Base-by-base conservation (phyloP, 257 asterid genomes). In the Fraxinus anomala region DNA sequence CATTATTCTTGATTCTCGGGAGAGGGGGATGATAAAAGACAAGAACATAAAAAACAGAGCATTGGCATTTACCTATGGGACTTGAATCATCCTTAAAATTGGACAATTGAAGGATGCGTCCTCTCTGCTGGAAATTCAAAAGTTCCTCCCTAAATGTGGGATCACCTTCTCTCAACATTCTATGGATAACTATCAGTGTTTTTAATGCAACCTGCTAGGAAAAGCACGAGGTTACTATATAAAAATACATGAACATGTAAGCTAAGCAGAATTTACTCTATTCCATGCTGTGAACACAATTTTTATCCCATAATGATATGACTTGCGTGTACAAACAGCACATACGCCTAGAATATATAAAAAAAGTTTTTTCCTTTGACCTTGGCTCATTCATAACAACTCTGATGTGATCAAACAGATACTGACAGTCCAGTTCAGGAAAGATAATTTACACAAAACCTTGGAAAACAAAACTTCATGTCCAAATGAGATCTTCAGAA, bases 61-160 rank as follows among this genome's bases (percentile, higher is more conserved):
- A 73, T 47, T 9, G 59, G 42, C 73, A 72, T 86, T 73, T 74
- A 88, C 98, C 97, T 73, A 89, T 86, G 68, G 96, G 97, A 84
- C 97, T 92, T 70, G 98, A 92, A 83, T 92, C 97, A 83, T 92
- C 98, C 89, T 92, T 94, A 81, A 94, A 94, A 86, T 92, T 94
- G 76, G 97, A 89, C 88, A 94, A 75, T 82, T 92, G 98, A 80
- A 94, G 92, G 80, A 92, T 79, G 13, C 85, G 96, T n/a, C 93
- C 97, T 83, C 94, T 89, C 77, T 91, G 93, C 66, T 92, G 97
- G 80, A 91, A 92, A 83, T 88, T 91, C 89, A 89, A 47, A 70
- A 94, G 89, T 80, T 94, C 98, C 82, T 92, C 97, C 73, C 89
- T 90, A 80, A 94, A 94, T 70, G 94, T 79, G 6, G 97, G 97